A percentile compares a stretch with the other conserved stretches of the same genome.
Conservation (phyloP, 768 basidiomycete genomes). For the Mycena vitilis region DNA sequence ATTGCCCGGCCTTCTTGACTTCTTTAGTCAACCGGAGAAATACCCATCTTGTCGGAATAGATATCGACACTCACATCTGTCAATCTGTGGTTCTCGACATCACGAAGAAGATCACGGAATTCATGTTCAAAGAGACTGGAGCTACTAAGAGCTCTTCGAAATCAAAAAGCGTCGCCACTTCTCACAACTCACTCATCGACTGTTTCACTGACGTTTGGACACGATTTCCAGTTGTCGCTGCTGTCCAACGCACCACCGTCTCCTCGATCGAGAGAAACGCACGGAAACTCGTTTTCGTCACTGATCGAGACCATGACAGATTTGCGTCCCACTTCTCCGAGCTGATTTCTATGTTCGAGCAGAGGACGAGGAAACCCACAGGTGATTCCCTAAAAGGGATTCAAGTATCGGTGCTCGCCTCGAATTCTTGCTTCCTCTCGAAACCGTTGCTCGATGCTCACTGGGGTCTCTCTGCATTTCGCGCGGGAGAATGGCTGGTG, state of each 20-base stretch:
- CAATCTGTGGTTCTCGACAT: slow-evolving; percentile 62
- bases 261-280: slow-evolving; percentile 46
- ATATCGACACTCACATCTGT: slow-evolving; percentile 45
- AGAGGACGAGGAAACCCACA: slow-evolving; percentile 62
- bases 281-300: slow-evolving; percentile 57
- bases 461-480: slow-evolving; percentile 52
- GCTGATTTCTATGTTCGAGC: slow-evolving; percentile 60
- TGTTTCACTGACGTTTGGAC: slow-evolving; percentile 70
- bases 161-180: slow-evolving; percentile 37
- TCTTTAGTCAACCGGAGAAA: slow-evolving; percentile 57
- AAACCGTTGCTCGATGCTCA: slow-evolving; percentile 26
- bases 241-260: slow-evolving; percentile 58
- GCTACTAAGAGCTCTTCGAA: slow-evolving; percentile 29
- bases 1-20: slow-evolving; percentile 47
- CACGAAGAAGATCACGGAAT: slow-evolving; percentile 66
- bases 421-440: slow-evolving; percentile 41
- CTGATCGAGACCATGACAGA: slow-evolving; percentile 47
- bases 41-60: slow-evolving; percentile 57
- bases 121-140: slow-evolving; percentile 62
- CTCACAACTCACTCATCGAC: slow-evolving; percentile 64
- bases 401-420: slow-evolving; percentile 46
- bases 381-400: slow-evolving; percentile 56
- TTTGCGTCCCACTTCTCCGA: slow-evolving; percentile 58
- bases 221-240: slow-evolving; percentile 68
- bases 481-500: slow-evolving; percentile 71